A percentile compares a stretch with the other conserved stretches of the same genome.
Conservation (phyloP, 306 rosid genomes). For the Mucuna pruriens region DNA sequence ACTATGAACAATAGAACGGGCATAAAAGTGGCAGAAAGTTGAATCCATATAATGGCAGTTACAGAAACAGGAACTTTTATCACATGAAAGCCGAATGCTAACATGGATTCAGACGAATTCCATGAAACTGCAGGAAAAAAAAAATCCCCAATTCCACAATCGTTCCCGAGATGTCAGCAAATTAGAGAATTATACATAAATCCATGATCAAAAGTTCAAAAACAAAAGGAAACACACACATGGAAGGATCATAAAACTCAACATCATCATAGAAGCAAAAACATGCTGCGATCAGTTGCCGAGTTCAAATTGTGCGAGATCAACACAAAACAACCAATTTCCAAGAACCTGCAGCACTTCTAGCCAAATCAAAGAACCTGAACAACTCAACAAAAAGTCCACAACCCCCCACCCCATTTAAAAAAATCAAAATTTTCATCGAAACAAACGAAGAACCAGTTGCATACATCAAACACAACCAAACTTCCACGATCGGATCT, state of each 20-base stretch:
- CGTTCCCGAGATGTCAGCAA: conserved; percentile 8
- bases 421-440: neutral
- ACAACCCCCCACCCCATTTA: neutral
- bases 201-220: conserved; percentile 29
- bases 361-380: conserved; percentile 3
- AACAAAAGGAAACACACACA: neutral
- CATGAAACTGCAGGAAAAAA: conserved; percentile 26
- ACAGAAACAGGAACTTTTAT: conserved; percentile 11
- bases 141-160: conserved; percentile 25
- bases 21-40: neutral
- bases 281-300: neutral
- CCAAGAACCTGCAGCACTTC: neutral
- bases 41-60: conserved; percentile 25
- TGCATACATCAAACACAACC: neutral
- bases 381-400: conserved; percentile 26
- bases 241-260: conserved; percentile 28
- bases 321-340: conserved; percentile 34
- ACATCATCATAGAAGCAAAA: conserved; percentile 6
- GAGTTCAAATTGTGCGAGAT: conserved; percentile 36
- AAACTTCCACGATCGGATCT: conserved; percentile 45
- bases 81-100: conserved; percentile 27
- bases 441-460: conserved; percentile 1
- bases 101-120: conserved; percentile 33
- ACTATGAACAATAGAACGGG: neutral
- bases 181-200: conserved; percentile 21